These are phyloP conservation scores for Sambucus nigra DNA, from an alignment of 129 eudicot species.

Conservation along the genomic window DNA sequence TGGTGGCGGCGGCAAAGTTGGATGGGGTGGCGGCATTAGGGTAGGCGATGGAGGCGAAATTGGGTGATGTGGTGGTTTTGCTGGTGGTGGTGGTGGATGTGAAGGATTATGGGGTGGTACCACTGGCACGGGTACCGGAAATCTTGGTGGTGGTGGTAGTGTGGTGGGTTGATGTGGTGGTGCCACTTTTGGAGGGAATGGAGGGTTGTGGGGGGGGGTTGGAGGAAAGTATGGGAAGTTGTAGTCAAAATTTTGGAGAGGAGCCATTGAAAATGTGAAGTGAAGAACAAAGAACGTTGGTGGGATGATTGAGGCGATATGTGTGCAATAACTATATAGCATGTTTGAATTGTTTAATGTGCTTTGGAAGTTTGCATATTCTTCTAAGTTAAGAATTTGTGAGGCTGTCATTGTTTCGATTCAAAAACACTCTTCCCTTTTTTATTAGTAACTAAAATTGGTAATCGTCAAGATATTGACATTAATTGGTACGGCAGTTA, in stretches of 20 bases:
- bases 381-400: constrained; percentile 30
- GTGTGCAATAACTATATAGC: neutral
- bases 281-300: neutral
- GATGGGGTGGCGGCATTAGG: constrained; percentile 26
- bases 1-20: constrained; percentile 23
- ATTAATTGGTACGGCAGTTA: no score
- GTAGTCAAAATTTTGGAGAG: constrained; percentile 17
- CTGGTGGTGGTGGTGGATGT: constrained; percentile 6
- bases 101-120: constrained; percentile 18
- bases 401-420: constrained; percentile 27
- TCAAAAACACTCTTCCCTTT: constrained; percentile 27
- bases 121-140: constrained; percentile 10
- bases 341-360: neutral
- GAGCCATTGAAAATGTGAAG: constrained; percentile 6
- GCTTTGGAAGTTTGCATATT: constrained; percentile 5
- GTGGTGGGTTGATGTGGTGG: no score
- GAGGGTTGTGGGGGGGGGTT: constrained; percentile 22
- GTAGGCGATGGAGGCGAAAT: constrained; percentile 17
- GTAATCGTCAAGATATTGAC: no score
- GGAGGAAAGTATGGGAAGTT: constrained; percentile 33
- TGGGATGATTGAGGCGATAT: neutral
- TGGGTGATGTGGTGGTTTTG: constrained; percentile 21
- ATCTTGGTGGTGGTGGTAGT: constrained; percentile 17
- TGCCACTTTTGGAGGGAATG: no score
- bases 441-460: no score